phyloP scores from a whole-genome alignment of 2,329 filamentous ascomycete species.

The Dothideomycetidae sp. region DNA sequence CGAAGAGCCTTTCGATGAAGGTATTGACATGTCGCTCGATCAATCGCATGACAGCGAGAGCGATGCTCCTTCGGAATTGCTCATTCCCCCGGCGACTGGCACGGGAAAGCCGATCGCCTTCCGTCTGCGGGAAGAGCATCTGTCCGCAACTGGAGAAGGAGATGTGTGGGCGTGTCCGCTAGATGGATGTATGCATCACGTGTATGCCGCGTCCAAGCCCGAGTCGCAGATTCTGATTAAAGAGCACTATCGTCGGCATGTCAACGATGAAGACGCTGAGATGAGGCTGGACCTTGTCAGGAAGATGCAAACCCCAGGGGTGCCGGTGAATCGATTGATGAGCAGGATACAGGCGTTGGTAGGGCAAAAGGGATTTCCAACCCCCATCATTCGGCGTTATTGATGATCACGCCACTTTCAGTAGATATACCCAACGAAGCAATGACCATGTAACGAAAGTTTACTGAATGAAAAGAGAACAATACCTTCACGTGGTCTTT shows the following conservation, averaged over 20 bases:
- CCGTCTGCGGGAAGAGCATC: constrained; percentile 5
- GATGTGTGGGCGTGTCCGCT: constrained; percentile 54
- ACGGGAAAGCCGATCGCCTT: constrained; percentile 1
- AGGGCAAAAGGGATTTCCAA: constrained; percentile 13
- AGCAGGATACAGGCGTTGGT: constrained; percentile 32
- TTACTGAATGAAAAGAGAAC: no score
- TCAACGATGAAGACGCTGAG: constrained; percentile 37
- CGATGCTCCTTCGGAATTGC: constrained; percentile 2
- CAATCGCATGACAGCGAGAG: constrained; percentile 5
- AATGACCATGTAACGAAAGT: no score
- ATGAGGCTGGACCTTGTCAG: constrained; percentile 36
- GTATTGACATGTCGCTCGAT: constrained; percentile 20
- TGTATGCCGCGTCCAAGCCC: constrained; percentile 46
- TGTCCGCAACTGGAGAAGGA: constrained; percentile 6
- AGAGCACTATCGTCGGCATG: constrained; percentile 48
- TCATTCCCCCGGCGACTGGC: background rate
- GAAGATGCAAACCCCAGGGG: constrained; percentile 38
- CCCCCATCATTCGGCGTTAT: constrained; percentile 11
- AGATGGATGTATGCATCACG: constrained; percentile 48
- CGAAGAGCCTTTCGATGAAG: constrained; percentile 18
- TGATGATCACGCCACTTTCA: constrained; percentile 9
- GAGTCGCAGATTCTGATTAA: constrained; percentile 43
- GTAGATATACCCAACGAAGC: constrained; percentile 8
- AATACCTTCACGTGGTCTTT: constrained; percentile 3
- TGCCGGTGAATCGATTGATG: constrained; percentile 32